Conservation (phyloP, 78 protist species). For the Neovahlkampfia damariscottae region DNA sequence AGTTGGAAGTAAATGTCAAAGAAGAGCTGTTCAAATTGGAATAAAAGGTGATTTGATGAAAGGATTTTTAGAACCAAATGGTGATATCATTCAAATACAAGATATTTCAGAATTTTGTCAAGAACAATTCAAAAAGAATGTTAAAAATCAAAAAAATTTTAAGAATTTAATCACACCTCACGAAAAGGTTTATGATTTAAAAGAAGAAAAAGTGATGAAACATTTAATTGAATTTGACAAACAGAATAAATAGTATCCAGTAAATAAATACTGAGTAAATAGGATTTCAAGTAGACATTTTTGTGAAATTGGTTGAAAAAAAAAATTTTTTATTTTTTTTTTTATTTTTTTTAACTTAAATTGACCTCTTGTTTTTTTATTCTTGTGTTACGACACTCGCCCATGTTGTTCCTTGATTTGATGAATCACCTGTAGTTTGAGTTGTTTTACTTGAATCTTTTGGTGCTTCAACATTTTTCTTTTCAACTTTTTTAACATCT, state of each 20-base stretch:
- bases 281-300: neutral
- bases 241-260: neutral
- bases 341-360: neutral
- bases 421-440: neutral
- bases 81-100: neutral
- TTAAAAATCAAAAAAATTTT: neutral
- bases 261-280: no score
- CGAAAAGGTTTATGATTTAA: neutral
- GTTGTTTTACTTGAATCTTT: no score
- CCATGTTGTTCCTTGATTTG: neutral
- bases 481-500: neutral
- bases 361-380: no score
- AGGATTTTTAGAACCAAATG: neutral
- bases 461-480: no score
- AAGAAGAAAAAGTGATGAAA: neutral
- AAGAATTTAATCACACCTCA: neutral
- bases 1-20: neutral
- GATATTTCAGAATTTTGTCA: neutral
- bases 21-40: constrained; percentile 28
- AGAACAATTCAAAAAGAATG: no score
- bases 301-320: neutral
- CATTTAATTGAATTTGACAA: neutral
- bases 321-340: neutral
- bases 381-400: no score
- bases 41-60: constrained; percentile 9